Base-by-base conservation (phyloP, 495 filamentous ascomycete genomes). In the Acidiella bohemica region DNA sequence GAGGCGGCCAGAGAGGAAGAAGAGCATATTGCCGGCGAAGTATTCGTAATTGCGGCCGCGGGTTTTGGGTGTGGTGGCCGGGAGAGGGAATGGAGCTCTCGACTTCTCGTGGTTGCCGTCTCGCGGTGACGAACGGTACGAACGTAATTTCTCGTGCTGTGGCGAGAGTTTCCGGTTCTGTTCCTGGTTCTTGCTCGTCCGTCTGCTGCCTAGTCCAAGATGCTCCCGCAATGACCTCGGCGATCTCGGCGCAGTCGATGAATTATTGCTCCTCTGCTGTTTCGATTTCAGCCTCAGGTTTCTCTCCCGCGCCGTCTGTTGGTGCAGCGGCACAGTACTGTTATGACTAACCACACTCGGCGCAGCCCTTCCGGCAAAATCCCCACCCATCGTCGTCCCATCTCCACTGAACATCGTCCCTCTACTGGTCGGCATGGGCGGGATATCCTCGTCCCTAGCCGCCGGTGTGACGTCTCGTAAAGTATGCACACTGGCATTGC, bases 1-100 rank as follows among this genome's bases (percentile, higher is more conserved):
- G 19, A 84, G 66, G 46, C 90, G 69, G 22, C 90, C 90, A 16
- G 83, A 77, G 38, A 79, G 72, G 59, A 75, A 92, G 60, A 96
- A 97, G 25, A 82, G 65, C 1, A 83, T 94, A 47, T 94, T 95
- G 27, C 92, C 90, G 26, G 76, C 68, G 52, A 93, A 94, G 60
- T 94, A 93, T 58, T 96, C 72, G 58, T 82, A 82, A 53, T 94
- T 94, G 44, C 68, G 74, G 31, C 79, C 81, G 26, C 72, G 50
- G 14, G 29, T 30, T 18, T 4, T 16, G 28, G 29, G 23, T 13
- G 37, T n/a, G 32, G 32, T 18, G 17, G 45, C 13, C 14, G 17
- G 16, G 17, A 21, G 11, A 21, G 10, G 17, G 38, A 18, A 18
- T 41, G 14, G 10, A 9, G 20, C 14, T 9, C 16, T 14, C n/a